Percentiles rank a stretch among this genome's conserved stretches.
phyloP scores from a whole-genome alignment of 2,329 filamentous ascomycete species.

The Ophiostoma pallidulum region DNA sequence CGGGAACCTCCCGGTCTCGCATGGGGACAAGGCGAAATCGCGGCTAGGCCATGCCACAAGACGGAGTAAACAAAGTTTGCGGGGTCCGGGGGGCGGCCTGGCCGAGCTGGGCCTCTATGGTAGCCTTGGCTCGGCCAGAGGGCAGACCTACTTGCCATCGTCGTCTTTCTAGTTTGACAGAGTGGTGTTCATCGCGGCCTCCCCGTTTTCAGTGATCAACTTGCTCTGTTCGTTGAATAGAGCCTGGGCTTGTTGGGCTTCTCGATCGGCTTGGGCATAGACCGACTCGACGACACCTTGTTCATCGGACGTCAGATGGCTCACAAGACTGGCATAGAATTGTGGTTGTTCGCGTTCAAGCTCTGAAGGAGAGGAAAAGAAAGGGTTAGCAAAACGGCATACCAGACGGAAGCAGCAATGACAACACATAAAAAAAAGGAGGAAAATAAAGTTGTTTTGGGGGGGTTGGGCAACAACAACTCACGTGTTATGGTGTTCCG shows the following conservation, averaged over 20 bases:
- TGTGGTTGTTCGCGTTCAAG: constrained; percentile 87
- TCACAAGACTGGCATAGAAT: constrained; percentile 72
- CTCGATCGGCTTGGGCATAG: constrained; percentile 55
- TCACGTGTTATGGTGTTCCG: constrained; percentile 71
- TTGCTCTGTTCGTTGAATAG: constrained; percentile 20
- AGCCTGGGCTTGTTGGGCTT: constrained; percentile 10
- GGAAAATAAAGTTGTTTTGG: too few relatives aligned
- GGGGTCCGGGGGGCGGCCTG: too few relatives aligned
- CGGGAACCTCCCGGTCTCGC: too few relatives aligned
- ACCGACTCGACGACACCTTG: constrained; percentile 71
- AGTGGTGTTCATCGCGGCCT: constrained; percentile 13
- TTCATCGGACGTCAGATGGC: constrained; percentile 70
- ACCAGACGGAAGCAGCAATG: too few relatives aligned
- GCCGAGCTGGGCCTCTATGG: too few relatives aligned
- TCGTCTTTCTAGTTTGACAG: constrained; percentile 14
- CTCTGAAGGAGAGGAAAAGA: constrained; percentile 42
- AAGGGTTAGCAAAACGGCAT: neutral
- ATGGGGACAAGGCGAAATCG: too few relatives aligned
- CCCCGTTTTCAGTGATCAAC: constrained; percentile 19
- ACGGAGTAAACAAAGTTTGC: neutral
- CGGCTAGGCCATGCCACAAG: too few relatives aligned
- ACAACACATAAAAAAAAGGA: constrained; percentile 1
- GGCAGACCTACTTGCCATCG: too few relatives aligned
- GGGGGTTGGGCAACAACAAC: constrained; percentile 31
- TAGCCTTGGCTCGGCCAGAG: constrained; percentile 2